phyloP scores from a whole-genome alignment of 352 stramenopile genomes.

The Globisporangium ultimum region DNA sequence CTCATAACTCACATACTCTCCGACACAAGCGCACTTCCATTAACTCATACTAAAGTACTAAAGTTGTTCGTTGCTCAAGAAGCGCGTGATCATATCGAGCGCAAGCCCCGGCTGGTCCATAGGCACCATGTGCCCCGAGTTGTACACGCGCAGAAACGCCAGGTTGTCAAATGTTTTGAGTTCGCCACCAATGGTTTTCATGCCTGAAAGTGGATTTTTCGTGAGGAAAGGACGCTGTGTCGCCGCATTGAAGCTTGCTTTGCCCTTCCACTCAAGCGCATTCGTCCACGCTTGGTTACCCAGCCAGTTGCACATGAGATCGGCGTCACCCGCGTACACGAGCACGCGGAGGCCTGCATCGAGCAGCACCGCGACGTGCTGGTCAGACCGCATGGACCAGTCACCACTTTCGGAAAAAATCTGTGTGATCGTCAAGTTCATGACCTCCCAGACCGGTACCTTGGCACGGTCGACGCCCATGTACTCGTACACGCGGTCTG shows the following conservation, averaged over 20 bases:
- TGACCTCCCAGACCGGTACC: slow-evolving; percentile 78
- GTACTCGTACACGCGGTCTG: slow-evolving; percentile 25
- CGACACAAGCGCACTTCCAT: too few species aligned
- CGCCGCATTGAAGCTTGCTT: slow-evolving; percentile 79
- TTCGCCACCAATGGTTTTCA: slow-evolving; percentile 15
- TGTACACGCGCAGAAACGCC: slow-evolving; percentile 31
- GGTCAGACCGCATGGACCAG: slow-evolving; percentile 90
- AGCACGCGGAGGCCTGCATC: slow-evolving; percentile 73
- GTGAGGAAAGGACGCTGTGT: slow-evolving; percentile 19
- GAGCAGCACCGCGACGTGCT: slow-evolving; percentile 87
- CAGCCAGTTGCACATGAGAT: slow-evolving; percentile 97
- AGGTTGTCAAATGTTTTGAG: slow-evolving; percentile 19
- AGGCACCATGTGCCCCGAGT: slow-evolving; percentile 48
- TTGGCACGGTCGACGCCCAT: slow-evolving; percentile 36
- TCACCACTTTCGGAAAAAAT: slow-evolving; percentile 38
- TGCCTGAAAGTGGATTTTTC: background rate
- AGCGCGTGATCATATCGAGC: slow-evolving; percentile 42
- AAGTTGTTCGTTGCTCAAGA: slow-evolving; percentile 23
- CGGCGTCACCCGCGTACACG: slow-evolving; percentile 95
- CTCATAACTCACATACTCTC: too few species aligned
- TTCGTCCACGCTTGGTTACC: slow-evolving; percentile 94
- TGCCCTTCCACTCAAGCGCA: slow-evolving; percentile 89
- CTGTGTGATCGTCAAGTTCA: slow-evolving; percentile 90
- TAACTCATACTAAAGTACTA: background rate
- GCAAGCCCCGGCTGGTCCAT: slow-evolving; percentile 42